A percentile compares a stretch with the other conserved stretches of the same genome.
Evolutionary conservation across 257 asterid genomes (phyloP).

Genomic region (Solanum appendiculatum): DNA sequence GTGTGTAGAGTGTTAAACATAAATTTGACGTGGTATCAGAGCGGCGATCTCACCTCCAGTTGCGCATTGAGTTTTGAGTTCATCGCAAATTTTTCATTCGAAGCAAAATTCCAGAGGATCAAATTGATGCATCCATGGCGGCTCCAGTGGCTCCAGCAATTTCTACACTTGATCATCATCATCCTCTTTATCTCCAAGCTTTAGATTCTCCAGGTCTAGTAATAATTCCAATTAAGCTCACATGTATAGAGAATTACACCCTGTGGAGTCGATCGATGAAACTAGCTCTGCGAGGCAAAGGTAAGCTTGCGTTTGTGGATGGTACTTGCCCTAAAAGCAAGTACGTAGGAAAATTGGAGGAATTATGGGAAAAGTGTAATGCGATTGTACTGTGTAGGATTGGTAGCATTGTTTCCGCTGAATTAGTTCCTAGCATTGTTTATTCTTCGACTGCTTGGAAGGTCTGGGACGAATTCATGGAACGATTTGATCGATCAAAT

Average conservation of each 20-base stretch:
- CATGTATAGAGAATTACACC: not conserved
- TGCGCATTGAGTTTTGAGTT: not conserved
- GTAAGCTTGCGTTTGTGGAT: not conserved
- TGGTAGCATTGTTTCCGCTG: accelerated
- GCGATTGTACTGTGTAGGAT: not conserved
- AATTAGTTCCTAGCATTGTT: too few relatives aligned
- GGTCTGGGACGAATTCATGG: too few relatives aligned
- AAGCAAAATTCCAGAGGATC: not conserved
- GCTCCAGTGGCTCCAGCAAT: not conserved
- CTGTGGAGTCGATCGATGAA: not conserved
- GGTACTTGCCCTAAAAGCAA: not conserved
- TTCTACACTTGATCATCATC: not conserved
- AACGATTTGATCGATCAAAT: too few relatives aligned
- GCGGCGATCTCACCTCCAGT: not conserved
- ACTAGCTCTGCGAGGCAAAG: not conserved
- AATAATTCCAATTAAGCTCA: not conserved
- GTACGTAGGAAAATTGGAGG: too few relatives aligned
- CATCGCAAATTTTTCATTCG: too few relatives aligned
- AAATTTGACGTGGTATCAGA: too few relatives aligned
- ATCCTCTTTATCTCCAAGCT: too few relatives aligned
- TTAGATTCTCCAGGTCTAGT: not conserved
- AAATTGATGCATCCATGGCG: too few relatives aligned
- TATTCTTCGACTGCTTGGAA: too few relatives aligned
- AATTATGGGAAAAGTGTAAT: not conserved
- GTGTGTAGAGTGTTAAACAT: too few relatives aligned